Evolutionary conservation across 768 basidiomycete genomes (phyloP), one percentile per base, ranked within the genome.

Genomic region (Rhizopogon vesiculosus): DNA sequence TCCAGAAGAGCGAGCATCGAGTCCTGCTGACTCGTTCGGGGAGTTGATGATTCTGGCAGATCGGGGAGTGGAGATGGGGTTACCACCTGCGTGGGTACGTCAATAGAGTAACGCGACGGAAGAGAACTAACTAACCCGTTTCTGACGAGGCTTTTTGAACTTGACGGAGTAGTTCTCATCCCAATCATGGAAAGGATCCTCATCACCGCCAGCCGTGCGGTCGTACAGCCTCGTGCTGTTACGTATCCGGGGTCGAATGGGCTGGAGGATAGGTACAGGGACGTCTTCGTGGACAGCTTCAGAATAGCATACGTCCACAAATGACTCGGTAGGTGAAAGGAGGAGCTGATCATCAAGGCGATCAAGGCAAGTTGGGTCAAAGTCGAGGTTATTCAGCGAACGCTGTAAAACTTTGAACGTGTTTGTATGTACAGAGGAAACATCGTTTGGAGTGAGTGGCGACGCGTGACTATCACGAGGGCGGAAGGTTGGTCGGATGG

Each of bases 301-400:
- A 12, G 70, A 60, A 54, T 76, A 78, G 57, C 77, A 78, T 1
- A 74, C 53, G 48, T 77, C 77, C 4, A 74, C 73, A 59, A 76
- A 78, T 25, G 75, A 68, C 25, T 75, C 73, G 3, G 68, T 62
- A 9, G 77, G 77, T 0, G 70, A 68, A 31, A 71, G 61, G 10
- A 78, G 69, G 0, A 78, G 72, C 56, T 76, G 71, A 19, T 76
- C 67, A 61, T 78, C 77, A 39, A 78, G 72, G 40, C 68, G 67
- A 55, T 75, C 66, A 19, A 78, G 69, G 58, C 76, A 76, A 7
- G 70, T 61, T 8, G 69, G 65, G 62, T 77, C 75, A 56, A 78
- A 69, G 51, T 73, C 70, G 59, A 75, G 66, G 56, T 70, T 65
- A 51, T 57, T 69, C 29, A 72, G 60, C 13, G 69, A 72, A 41